Percentiles rank a stretch among this genome's conserved stretches.
Evolutionary conservation across 2,329 filamentous ascomycete species (phyloP).

Genomic region (Xylaria sp.): DNA sequence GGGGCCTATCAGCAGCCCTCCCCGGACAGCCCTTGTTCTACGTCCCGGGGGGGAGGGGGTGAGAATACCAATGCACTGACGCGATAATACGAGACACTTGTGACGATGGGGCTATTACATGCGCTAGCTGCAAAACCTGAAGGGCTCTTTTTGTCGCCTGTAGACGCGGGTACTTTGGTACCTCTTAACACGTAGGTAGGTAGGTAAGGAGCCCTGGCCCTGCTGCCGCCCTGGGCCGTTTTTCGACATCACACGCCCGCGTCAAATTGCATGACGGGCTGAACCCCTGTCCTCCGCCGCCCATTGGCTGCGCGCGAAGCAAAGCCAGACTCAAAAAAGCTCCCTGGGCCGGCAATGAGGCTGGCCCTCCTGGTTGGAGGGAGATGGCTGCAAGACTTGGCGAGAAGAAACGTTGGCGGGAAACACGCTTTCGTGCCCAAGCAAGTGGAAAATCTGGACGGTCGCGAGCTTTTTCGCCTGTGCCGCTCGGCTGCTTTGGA

Average conservation of each 20-base stretch:
- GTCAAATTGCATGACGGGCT: conserved; percentile 40
- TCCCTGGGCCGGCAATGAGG: conserved; percentile 31
- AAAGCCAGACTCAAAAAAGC: conserved; percentile 32
- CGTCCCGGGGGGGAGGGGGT: conserved; percentile 18
- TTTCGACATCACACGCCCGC: conserved; percentile 37
- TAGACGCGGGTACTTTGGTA: conserved; percentile 39
- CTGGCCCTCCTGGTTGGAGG: conserved; percentile 25
- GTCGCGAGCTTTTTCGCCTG: conserved; percentile 27
- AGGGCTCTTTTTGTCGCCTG: conserved; percentile 31
- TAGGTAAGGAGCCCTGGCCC: background rate
- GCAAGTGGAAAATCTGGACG: conserved; percentile 22
- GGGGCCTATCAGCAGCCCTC: conserved; percentile 19
- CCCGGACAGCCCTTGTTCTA: conserved; percentile 14
- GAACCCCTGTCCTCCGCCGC: conserved; percentile 31
- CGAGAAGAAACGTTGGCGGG: conserved; percentile 27
- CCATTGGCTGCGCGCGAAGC: conserved; percentile 37
- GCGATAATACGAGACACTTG: conserved; percentile 33
- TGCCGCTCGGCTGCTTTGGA: conserved; percentile 29
- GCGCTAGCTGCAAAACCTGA: conserved; percentile 32
- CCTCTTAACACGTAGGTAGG: conserved; percentile 22
- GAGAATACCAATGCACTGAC: conserved; percentile 21
- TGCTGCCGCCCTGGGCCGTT: conserved; percentile 27
- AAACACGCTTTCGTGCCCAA: conserved; percentile 22
- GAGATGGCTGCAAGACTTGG: conserved; percentile 22
- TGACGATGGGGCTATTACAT: conserved; percentile 36